Base-by-base conservation (phyloP, 2,329 filamentous ascomycete genomes). In the Fusarium camptoceras region DNA sequence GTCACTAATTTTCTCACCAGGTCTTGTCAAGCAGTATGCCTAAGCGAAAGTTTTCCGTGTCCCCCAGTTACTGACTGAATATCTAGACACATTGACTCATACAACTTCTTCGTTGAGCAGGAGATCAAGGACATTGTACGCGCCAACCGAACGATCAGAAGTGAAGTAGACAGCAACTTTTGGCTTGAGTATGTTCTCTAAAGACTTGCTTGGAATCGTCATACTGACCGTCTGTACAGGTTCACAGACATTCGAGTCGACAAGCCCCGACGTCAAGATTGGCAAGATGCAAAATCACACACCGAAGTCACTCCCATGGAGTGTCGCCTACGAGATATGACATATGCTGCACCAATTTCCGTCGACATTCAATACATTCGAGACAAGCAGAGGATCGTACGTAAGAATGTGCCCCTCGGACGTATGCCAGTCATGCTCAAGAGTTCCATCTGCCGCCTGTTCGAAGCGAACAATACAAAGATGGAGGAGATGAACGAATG, bases 61-160 rank as follows among this genome's bases (percentile, higher is more conserved):
- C 24, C 61, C 30, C 18, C 31, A 20, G 22, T 64, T 30, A 47
- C 72, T 74, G 43, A 74, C 65, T 31, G 16, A 31, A 14, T 39
- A 24, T 18, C 10, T 44, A 86, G 85, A 75, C 94, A 98, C 80
- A 95, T 97, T 77, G 97, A 99, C 83, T 98, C 96, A 25, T 99
- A 97, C 86, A 98, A 99, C 82, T 97, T 96, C 82, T 98, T 99
- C 75, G 92, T 98, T 72, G 94, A 99, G 74, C 92, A 97, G 59
- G 94, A 98, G 78, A 90, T 99, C 79, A 97, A 97, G 82, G 94
- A 98, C 76, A 99, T 99, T 74, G 92, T 99, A 72, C 91, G 93
- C 78, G 93, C 95, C 54, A 98, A 98, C 79, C 90, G 92, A 50
- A 91, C 90, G 42, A 92, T 99, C 69, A 89, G 92, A 72, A 97